A percentile compares a stretch with the other conserved stretches of the same genome.
Evolutionary conservation across 768 basidiomycete species (phyloP).

Genomic region (Leucocoprinus sp.): DNA sequence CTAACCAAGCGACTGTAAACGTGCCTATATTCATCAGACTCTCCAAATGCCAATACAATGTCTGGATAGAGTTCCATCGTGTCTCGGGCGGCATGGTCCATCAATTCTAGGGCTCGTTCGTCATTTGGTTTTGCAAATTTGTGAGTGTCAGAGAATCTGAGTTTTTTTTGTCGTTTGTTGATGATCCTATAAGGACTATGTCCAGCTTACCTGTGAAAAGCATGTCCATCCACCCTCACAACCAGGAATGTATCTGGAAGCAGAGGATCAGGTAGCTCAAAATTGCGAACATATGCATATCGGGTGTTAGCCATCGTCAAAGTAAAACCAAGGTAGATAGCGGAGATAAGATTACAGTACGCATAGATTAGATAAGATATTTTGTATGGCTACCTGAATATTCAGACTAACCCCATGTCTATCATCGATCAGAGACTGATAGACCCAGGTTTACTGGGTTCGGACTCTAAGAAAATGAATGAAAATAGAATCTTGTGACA

Average conservation of each 20-base stretch:
- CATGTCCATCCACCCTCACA: slow-evolving; percentile 85
- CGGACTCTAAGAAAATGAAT: too few species aligned
- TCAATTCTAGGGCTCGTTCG: slow-evolving; percentile 72
- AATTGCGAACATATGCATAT: slow-evolving; percentile 84
- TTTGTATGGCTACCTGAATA: too few species aligned
- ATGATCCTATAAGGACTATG: background rate
- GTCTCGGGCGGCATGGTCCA: slow-evolving; percentile 82
- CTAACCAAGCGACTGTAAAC: slow-evolving; percentile 11
- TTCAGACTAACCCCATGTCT: too few species aligned
- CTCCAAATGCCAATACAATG: slow-evolving; percentile 83
- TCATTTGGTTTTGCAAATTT: slow-evolving; percentile 90
- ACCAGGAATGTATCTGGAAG: slow-evolving; percentile 81
- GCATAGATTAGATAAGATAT: too few species aligned
- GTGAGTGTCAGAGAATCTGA: slow-evolving; percentile 83
- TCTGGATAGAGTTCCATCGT: slow-evolving; percentile 82
- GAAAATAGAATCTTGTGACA: too few species aligned
- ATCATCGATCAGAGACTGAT: too few species aligned
- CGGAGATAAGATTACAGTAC: slow-evolving; percentile 7
- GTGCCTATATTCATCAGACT: slow-evolving; percentile 96
- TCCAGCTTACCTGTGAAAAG: slow-evolving; percentile 74
- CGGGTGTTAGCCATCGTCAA: slow-evolving; percentile 80
- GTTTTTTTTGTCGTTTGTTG: background rate
- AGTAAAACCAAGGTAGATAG: background rate
- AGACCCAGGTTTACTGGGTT: too few species aligned
- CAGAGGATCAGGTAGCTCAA: slow-evolving; percentile 82